Conservation (phyloP, 1,284 basidiomycete species). For the Leccinum subrobustum region DNA sequence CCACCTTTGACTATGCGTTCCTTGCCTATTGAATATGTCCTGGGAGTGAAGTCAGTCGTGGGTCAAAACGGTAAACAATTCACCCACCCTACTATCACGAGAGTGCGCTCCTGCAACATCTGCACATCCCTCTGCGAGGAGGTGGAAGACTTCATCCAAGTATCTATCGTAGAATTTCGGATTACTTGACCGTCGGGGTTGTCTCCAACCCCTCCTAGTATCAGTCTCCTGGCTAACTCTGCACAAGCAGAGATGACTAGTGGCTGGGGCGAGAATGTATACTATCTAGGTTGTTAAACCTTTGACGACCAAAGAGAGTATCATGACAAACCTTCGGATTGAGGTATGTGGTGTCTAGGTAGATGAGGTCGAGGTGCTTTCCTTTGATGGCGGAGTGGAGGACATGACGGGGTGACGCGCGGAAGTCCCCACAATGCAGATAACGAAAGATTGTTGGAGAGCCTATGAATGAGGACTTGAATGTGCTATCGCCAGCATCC, state of each 20-base stretch:
- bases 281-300: constrained; percentile 42
- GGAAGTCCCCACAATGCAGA: constrained; percentile 94
- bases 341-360: constrained; percentile 96
- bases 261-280: constrained; percentile 93
- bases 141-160: constrained; percentile 33
- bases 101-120: constrained; percentile 35
- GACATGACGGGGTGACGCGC: constrained; percentile 83
- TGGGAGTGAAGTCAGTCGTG: constrained; percentile 30
- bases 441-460: constrained; percentile 78
- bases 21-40: constrained; percentile 96
- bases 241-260: constrained; percentile 92
- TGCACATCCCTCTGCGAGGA: constrained; percentile 35
- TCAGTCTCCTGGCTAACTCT: constrained; percentile 68
- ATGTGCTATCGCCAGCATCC: constrained; percentile 79
- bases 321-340: constrained; percentile 68
- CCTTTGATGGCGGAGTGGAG: constrained; percentile 79
- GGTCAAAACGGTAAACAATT: background rate
- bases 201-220: constrained; percentile 40
- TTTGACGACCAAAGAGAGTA: background rate
- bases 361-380: constrained; percentile 83
- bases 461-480: constrained; percentile 71
- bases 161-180: constrained; percentile 39
- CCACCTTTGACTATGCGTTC: constrained; percentile 93
- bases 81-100: constrained; percentile 87
- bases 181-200: constrained; percentile 18